A percentile compares a stretch with the other conserved stretches of the same genome.
Conservation (phyloP, 208 protist genomes). For the Crithidia acanthocephali region DNA sequence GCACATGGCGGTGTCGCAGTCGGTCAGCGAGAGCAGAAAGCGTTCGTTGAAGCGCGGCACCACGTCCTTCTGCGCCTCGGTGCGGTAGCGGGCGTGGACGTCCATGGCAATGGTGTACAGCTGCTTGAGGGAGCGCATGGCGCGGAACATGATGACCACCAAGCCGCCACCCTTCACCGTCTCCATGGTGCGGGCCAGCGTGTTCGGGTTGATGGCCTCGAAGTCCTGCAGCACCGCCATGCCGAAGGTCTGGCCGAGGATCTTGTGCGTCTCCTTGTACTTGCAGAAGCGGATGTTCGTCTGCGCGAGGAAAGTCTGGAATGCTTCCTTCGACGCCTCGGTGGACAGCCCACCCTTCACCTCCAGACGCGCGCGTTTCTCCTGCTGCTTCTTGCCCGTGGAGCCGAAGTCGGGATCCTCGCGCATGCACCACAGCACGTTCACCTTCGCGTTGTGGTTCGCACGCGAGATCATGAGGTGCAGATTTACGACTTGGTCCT, state of each 20-base stretch:
- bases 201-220: conserved; percentile 99
- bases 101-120: conserved; percentile 99
- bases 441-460: conserved; percentile 95
- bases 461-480: conserved; percentile 99
- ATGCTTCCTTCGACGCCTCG: conserved; percentile 96
- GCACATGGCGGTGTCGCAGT: conserved; percentile 95
- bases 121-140: conserved; percentile 97
- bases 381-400: conserved; percentile 93
- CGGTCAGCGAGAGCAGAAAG: conserved; percentile 98
- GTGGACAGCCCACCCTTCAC: conserved; percentile 94
- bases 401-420: conserved; percentile 98
- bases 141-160: conserved; percentile 98
- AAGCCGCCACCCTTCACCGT: conserved; percentile 99
- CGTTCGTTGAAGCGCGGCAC: conserved; percentile 99
- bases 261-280: conserved; percentile 99
- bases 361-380: conserved; percentile 95
- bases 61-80: conserved; percentile 89
- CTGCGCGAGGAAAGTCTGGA: conserved; percentile 98
- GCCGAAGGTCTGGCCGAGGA: conserved; percentile 99
- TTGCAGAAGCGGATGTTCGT: conserved; percentile 99
- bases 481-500: conserved; percentile 98
- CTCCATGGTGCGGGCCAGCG: conserved; percentile 99
- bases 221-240: conserved; percentile 99
- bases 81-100: conserved; percentile 95
- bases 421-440: conserved; percentile 99